Percentiles rank a stretch among this genome's conserved stretches.
These are phyloP conservation scores for Syncephalastrum contaminatum DNA, from an alignment of 371 early-diverging fungal genomes.

Conservation along the genomic window DNA sequence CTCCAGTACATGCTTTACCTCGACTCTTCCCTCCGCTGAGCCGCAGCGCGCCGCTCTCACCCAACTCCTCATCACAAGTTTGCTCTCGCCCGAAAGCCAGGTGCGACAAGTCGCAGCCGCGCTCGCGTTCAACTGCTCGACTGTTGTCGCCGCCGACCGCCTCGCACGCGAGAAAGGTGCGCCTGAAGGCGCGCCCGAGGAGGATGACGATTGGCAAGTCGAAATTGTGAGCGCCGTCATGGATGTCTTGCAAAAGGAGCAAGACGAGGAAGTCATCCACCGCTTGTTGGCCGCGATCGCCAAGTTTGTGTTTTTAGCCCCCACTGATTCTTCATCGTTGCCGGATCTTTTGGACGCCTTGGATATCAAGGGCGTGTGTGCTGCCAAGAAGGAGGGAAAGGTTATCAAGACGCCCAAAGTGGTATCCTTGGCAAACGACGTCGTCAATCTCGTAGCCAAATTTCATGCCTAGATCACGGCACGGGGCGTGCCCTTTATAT, in stretches of 20 bases:
- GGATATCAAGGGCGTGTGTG: slow-evolving; percentile 27
- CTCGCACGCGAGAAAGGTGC: slow-evolving; percentile 42
- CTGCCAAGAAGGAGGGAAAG: slow-evolving; percentile 27
- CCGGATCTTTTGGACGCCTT: slow-evolving; percentile 32
- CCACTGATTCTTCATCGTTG: slow-evolving; percentile 26
- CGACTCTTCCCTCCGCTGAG: slow-evolving; percentile 31
- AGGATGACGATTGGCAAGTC: slow-evolving; percentile 70
- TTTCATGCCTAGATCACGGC: too few relatives aligned
- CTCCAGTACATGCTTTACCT: slow-evolving; percentile 52
- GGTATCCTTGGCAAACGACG: slow-evolving; percentile 25
- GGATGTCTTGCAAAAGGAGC: slow-evolving; percentile 59
- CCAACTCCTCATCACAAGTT: slow-evolving; percentile 56
- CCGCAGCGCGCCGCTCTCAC: slow-evolving; percentile 55
- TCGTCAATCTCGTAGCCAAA: slow-evolving; percentile 20
- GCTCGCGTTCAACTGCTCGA: slow-evolving; percentile 66
- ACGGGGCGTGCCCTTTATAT: too few relatives aligned
- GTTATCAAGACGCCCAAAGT: slow-evolving; percentile 22
- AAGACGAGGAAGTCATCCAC: slow-evolving; percentile 42
- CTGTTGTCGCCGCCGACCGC: slow-evolving; percentile 46
- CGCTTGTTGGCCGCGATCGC: slow-evolving; percentile 40
- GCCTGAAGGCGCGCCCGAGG: slow-evolving; percentile 40
- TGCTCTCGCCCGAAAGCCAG: slow-evolving; percentile 53
- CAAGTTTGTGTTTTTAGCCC: slow-evolving; percentile 43
- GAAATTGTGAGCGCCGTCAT: slow-evolving; percentile 65
- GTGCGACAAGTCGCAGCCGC: slow-evolving; percentile 69